Base-by-base conservation (phyloP, 2,329 filamentous ascomycete species). In the Aspergillus spinulosporus region DNA sequence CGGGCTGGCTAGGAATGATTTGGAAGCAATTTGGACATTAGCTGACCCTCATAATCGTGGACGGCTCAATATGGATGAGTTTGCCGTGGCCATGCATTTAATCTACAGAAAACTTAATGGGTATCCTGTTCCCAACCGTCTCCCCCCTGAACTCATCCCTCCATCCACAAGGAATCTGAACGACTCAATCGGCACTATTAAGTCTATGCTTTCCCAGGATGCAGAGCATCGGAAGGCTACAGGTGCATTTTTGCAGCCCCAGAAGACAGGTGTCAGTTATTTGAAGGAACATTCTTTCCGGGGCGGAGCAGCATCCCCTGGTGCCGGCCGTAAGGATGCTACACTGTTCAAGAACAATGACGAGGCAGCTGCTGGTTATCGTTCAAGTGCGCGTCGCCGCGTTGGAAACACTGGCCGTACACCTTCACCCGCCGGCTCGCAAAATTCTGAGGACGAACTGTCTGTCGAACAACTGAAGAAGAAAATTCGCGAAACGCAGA, bases 311-410 rank as follows among this genome's bases (percentile, higher is more conserved):
- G 82, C 81, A 36, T 82, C 82, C 2, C 76, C 81, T 48, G 80
- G 79, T 44, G 78, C 78, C 45, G 84, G 83, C 37, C 88, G 92
- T 48, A 97, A 97, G 73, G 94, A 99, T 76, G 94, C 89, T 2
- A 99, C 94, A 0, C 89, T 97, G 2, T 99, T 93, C 76, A 93
- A 95, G 70, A 97, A 97, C 70, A 94, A 97, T 63, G 92, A 96
- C 66, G 62, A 64, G 12, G 91, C 96, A 64, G 88, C 92, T 58
- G 84, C 95, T 66, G 92, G 91, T 4, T 99, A 99, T 70, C 88
- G 88, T 65, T 97, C 94, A 9, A 97, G 92, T 72, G 94, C 94
- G 52, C 90, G 94, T 61, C 90, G 92, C 61, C 86, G 94, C 63
- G 77, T 95, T 54, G 90, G 89, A 40, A 81, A 81, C 49, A 87